Conservation (phyloP, 2,329 filamentous ascomycete species). For the Didymella pomorum region DNA sequence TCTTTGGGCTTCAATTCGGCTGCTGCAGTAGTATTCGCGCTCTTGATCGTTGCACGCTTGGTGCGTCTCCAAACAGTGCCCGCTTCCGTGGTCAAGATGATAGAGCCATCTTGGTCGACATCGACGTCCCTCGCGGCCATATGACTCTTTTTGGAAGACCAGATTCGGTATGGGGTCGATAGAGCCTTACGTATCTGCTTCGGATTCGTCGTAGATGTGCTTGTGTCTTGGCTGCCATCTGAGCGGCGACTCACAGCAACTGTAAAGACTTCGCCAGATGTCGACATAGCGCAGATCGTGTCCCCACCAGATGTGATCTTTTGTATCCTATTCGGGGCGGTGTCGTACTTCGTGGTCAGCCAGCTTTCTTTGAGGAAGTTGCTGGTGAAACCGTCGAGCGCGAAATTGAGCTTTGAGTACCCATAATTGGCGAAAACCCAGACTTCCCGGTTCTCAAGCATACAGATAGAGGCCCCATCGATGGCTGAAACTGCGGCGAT, state of each 20-base stretch:
- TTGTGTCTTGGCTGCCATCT: constrained; percentile 65
- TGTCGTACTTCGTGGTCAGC: constrained; percentile 70
- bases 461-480: constrained; percentile 84
- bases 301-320: constrained; percentile 86
- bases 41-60: constrained; percentile 81
- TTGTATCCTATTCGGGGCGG: constrained; percentile 71
- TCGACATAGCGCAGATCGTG: constrained; percentile 87
- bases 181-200: constrained; percentile 86
- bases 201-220: constrained; percentile 87
- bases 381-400: constrained; percentile 75
- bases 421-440: constrained; percentile 96
- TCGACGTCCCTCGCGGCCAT: constrained; percentile 87
- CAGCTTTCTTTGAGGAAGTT: constrained; percentile 72
- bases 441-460: constrained; percentile 87
- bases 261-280: constrained; percentile 86
- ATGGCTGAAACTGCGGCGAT: constrained; percentile 87
- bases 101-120: constrained; percentile 90
- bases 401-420: constrained; percentile 89
- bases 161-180: constrained; percentile 80
- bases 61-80: constrained; percentile 93
- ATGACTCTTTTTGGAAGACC: constrained; percentile 84
- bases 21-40: constrained; percentile 59
- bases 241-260: constrained; percentile 75
- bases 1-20: constrained; percentile 76
- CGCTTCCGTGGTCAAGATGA: constrained; percentile 91